Percentiles rank a stretch among this genome's conserved stretches.
Evolutionary conservation across 2,329 filamentous ascomycete genomes (phyloP).

Genomic region (Trichoderma breve): DNA sequence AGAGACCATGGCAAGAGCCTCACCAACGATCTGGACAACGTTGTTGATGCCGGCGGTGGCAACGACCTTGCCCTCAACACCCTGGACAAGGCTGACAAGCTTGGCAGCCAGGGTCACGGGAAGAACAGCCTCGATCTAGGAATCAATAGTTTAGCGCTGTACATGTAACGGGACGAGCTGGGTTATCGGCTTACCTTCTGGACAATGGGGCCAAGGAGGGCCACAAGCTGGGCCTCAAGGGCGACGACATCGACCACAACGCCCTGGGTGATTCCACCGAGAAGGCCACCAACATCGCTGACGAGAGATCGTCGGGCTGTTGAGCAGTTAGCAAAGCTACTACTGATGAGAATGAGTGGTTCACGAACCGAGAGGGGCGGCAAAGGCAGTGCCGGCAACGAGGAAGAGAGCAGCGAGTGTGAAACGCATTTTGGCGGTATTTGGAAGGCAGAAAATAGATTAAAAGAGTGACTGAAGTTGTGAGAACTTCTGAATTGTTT

Average conservation of each 20-base stretch:
- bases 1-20: conserved; percentile 26
- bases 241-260: conserved; percentile 19
- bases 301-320: conserved; percentile 10
- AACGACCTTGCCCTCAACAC: conserved; percentile 13
- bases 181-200: conserved; percentile 20
- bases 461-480: conserved; percentile 18
- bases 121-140: conserved; percentile 25
- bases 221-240: conserved; percentile 25
- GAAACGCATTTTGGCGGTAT: conserved; percentile 22
- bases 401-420: conserved; percentile 8
- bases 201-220: conserved; percentile 22
- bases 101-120: conserved; percentile 25
- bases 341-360: background rate
- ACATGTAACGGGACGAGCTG: background rate
- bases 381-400: conserved; percentile 17
- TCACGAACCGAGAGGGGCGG: conserved; percentile 12
- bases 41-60: background rate
- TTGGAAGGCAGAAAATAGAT: background rate
- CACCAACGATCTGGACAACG: conserved; percentile 25
- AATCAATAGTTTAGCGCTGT: background rate
- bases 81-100: conserved; percentile 24
- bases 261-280: conserved; percentile 12
- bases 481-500: conserved; percentile 7
- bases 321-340: background rate
- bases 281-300: background rate